Conservation (phyloP, 1,139 yeast species). For the Taiozyma sp. region DNA sequence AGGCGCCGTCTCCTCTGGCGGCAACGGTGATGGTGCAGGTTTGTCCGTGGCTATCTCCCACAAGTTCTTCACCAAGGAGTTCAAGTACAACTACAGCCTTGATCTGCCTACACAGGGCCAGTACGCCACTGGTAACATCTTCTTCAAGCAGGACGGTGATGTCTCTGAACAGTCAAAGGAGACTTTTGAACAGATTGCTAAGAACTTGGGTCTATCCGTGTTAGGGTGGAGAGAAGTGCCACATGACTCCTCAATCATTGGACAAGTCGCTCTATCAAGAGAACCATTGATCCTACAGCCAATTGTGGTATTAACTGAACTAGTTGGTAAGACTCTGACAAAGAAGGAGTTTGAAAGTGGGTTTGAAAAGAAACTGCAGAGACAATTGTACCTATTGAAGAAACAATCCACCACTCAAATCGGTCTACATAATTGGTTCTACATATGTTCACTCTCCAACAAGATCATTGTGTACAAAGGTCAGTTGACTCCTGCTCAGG, state of each 20-base stretch:
- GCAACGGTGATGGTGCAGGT: conserved; percentile 99
- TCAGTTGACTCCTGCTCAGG: conserved; percentile 95
- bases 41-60: conserved; percentile 91
- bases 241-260: conserved; percentile 84
- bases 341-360: conserved; percentile 48
- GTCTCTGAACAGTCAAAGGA: conserved; percentile 61
- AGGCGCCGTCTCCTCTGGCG: conserved; percentile 95
- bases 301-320: conserved; percentile 62
- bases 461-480: conserved; percentile 95
- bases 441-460: conserved; percentile 87
- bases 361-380: conserved; percentile 68
- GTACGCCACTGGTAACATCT: conserved; percentile 92
- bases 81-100: conserved; percentile 54
- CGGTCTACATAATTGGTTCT: conserved; percentile 96
- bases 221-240: conserved; percentile 98
- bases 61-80: conserved; percentile 78
- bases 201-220: conserved; percentile 69
- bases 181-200: conserved; percentile 78
- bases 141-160: conserved; percentile 69
- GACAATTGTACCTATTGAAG: conserved; percentile 77
- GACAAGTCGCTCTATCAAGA: conserved; percentile 91
- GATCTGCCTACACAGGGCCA: conserved; percentile 73
- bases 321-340: conserved; percentile 36
- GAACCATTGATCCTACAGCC: conserved; percentile 94
- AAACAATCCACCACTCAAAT: conserved; percentile 87